Conservation (phyloP, 352 stramenopile genomes). For the Phytophthora citrophthora region DNA sequence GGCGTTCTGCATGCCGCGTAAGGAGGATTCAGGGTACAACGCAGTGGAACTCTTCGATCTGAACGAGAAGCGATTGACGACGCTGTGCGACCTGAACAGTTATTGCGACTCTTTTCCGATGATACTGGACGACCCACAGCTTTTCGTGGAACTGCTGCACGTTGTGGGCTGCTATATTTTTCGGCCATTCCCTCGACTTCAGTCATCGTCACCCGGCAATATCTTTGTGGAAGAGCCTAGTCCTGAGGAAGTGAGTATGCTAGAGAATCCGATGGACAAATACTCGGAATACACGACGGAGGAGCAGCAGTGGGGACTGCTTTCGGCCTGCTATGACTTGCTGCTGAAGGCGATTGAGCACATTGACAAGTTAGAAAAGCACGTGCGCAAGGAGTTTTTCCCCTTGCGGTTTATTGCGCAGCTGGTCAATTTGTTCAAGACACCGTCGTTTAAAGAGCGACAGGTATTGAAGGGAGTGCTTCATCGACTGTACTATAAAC, state of each 20-base stretch:
- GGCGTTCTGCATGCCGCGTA: slow-evolving; percentile 76
- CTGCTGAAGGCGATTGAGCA: slow-evolving; percentile 87
- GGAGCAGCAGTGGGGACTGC: slow-evolving; percentile 82
- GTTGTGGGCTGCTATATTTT: slow-evolving; percentile 87
- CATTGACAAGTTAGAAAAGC: slow-evolving; percentile 90
- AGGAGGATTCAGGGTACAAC: slow-evolving; percentile 51
- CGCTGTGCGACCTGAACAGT: slow-evolving; percentile 84
- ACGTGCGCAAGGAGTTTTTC: slow-evolving; percentile 88
- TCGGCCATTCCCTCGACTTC: slow-evolving; percentile 65
- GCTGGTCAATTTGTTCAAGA: slow-evolving; percentile 87
- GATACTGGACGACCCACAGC: slow-evolving; percentile 80
- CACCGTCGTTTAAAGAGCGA: slow-evolving; percentile 86
- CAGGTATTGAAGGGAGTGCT: slow-evolving; percentile 88
- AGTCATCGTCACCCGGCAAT: slow-evolving; percentile 64
- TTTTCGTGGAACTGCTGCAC: slow-evolving; percentile 84
- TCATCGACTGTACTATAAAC: slow-evolving; percentile 91
- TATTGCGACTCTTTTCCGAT: slow-evolving; percentile 87
- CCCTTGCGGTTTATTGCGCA: slow-evolving; percentile 80
- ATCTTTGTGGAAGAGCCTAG: slow-evolving; percentile 87
- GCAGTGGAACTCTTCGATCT: slow-evolving; percentile 81
- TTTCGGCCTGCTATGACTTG: slow-evolving; percentile 84
- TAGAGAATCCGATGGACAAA: slow-evolving; percentile 82
- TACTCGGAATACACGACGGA: slow-evolving; percentile 87
- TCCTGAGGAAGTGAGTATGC: slow-evolving; percentile 54
- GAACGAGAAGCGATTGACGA: slow-evolving; percentile 84